phyloP scores from a whole-genome alignment of 257 asterid genomes.

The Osmanthus fragrans region DNA sequence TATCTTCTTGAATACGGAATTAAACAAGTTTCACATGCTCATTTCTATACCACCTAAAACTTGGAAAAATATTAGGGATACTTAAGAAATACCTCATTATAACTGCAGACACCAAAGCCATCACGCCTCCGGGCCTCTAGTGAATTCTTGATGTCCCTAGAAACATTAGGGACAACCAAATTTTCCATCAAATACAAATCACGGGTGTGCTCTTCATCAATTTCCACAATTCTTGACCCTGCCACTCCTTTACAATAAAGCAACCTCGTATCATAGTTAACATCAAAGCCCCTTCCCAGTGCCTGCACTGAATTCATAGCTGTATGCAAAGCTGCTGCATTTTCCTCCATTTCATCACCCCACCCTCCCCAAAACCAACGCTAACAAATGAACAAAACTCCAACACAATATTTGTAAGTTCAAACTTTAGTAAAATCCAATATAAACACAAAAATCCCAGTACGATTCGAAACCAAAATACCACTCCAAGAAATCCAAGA shows the following conservation, averaged over 20 bases:
- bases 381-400: not conserved
- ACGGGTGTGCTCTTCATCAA: constrained; percentile 64
- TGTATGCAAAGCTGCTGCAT: constrained; percentile 86
- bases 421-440: constrained; percentile 20
- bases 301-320: constrained; percentile 73
- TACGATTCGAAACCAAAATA: not conserved
- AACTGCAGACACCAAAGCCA: constrained; percentile 70
- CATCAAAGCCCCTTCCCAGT: constrained; percentile 88
- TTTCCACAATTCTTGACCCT: constrained; percentile 71
- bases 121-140: constrained; percentile 58
- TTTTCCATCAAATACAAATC: constrained; percentile 67
- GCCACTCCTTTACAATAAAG: constrained; percentile 79
- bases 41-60: too few relatives aligned
- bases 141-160: constrained; percentile 61
- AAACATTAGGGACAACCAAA: constrained; percentile 61
- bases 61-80: not conserved
- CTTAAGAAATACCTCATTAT: constrained; percentile 53
- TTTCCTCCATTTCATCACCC: constrained; percentile 79
- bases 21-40: too few relatives aligned
- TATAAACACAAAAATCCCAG: constrained; percentile 22
- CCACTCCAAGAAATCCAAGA: not conserved
- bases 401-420: constrained; percentile 5
- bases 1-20: too few relatives aligned
- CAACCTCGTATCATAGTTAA: constrained; percentile 82
- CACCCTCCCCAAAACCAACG: constrained; percentile 13